Conservation (phyloP, 2,329 filamentous ascomycete species). For the Aspergillus flavus region DNA sequence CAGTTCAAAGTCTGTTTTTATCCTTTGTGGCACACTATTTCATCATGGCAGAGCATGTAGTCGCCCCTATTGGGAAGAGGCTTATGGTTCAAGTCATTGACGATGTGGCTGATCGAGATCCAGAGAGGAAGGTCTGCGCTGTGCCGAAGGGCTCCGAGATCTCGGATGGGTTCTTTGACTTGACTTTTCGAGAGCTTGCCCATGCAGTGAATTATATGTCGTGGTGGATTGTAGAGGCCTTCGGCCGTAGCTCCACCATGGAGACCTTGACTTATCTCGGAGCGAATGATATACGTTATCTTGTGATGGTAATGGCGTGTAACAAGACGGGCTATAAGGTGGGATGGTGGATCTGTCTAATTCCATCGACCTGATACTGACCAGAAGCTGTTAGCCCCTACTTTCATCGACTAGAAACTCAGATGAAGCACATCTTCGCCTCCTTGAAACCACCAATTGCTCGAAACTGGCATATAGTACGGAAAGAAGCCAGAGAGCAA, state of each 20-base stretch:
- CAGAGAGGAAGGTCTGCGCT: constrained; percentile 8
- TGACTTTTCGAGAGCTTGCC: constrained; percentile 24
- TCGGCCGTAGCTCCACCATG: constrained; percentile 12
- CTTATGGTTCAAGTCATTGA: constrained; percentile 15
- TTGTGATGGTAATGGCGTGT: constrained; percentile 20
- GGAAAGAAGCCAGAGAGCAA: constrained; percentile 24
- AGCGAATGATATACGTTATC: constrained; percentile 24
- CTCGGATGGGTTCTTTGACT: constrained; percentile 12
- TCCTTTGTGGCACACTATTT: not conserved
- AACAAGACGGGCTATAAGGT: constrained; percentile 25
- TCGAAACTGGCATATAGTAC: constrained; percentile 27
- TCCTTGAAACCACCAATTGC: constrained; percentile 17
- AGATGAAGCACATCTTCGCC: constrained; percentile 14
- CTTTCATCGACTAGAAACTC: constrained; percentile 26
- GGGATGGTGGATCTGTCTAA: constrained; percentile 1
- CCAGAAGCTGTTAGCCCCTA: constrained; percentile 13
- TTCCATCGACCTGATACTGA: not conserved
- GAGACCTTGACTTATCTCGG: constrained; percentile 25
- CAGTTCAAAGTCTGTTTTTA: not conserved
- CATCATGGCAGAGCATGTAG: not conserved
- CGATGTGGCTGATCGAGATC: constrained; percentile 9
- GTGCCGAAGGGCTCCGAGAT: constrained; percentile 9
- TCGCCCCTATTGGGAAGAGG: constrained; percentile 8
- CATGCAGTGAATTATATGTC: constrained; percentile 23
- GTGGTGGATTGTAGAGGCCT: constrained; percentile 26